Evolutionary conservation across 140 eudicot species (phyloP).

Genomic region (Erigeron philadelphicus): DNA sequence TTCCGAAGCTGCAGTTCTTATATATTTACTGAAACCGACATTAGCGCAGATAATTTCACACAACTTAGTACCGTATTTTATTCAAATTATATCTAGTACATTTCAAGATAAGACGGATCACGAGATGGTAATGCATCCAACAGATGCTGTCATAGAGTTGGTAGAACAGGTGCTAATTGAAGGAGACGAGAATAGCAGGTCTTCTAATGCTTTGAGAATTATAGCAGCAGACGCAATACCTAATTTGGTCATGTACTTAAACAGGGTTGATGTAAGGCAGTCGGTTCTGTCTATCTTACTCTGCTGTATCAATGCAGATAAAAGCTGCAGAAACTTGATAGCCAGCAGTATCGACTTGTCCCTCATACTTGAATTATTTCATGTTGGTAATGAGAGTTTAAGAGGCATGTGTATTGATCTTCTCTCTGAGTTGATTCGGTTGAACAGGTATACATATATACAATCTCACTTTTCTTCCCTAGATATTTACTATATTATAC

Average conservation of each 20-base stretch:
- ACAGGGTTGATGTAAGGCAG: conserved; percentile 50
- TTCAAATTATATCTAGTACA: conserved; percentile 42
- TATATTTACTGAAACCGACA: conserved; percentile 61
- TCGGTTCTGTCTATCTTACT: conserved; percentile 50
- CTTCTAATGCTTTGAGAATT: conserved; percentile 39
- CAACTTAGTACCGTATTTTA: conserved; percentile 40
- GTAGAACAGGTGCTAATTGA: conserved; percentile 56
- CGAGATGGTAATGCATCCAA: conserved; percentile 49
- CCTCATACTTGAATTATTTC: conserved; percentile 76
- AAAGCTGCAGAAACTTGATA: conserved; percentile 52
- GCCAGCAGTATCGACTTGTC: conserved; percentile 58
- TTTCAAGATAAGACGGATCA: conserved; percentile 36
- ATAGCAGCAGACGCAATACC: conserved; percentile 52
- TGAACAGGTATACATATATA: conserved; percentile 51
- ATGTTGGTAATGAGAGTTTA: conserved; percentile 60
- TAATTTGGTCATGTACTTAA: conserved; percentile 44
- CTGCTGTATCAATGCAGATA: conserved; percentile 57
- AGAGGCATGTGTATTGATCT: conserved; percentile 76
- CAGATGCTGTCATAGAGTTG: conserved; percentile 67
- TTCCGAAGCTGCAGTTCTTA: conserved; percentile 59
- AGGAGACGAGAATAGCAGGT: conserved; percentile 54
- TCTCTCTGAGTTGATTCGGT: conserved; percentile 65
- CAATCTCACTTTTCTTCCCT: background rate
- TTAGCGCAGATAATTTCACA: conserved; percentile 49
- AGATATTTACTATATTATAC: too few relatives aligned